Evolutionary conservation across 305 asterid species (phyloP), one percentile per base, ranked within the genome.

Genomic region (Fraxinus nigra): DNA sequence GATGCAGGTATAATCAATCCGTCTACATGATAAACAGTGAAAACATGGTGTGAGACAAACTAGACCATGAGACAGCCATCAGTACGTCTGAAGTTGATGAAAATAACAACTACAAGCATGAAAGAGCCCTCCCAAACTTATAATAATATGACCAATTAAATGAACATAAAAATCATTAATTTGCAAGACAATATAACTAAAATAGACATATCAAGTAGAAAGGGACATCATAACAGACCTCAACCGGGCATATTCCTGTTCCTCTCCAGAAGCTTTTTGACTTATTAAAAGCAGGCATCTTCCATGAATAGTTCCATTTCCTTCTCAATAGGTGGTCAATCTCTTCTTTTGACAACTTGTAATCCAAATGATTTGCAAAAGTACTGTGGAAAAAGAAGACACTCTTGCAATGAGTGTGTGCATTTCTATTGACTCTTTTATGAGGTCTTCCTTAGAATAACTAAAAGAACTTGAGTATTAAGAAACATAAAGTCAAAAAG

Each of bases 251-350:
- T 73, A 84, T 85, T 84, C 94, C 95, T 16, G 98, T 92, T 89
- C 99, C 99, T 80, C 87, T 88, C 99, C 99, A 95, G 85, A 83
- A 82, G 92, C 96, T 85, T 86, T 87, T 92, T 51, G 92, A 79
- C 92, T 83, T 83, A 85, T 84, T 88, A 82, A 86, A 78, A 82
- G 95, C 94, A 33, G 97, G 95, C 84, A 81, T 80, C 86, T 86
- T 91, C 98, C 98, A 95, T 77, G 89, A 88, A 87, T 91, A 94
- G 75, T 75, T 90, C 93, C 97, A 95, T 84, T 91, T 93, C 83
- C 85, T 90, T 86, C 82, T 79, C 85, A 85, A 56, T 77, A 94
- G 77, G 22, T 82, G 43, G 63, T 89, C 91, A 75, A 84, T 87
- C 86, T 95, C 95, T 37, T 82, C 59, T 75, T 92, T 80, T 34